Percentiles rank a stretch among this genome's conserved stretches.
These are phyloP conservation scores for Salicornia ramosissima DNA, from an alignment of 148 eudicot species.

Conservation along the genomic window DNA sequence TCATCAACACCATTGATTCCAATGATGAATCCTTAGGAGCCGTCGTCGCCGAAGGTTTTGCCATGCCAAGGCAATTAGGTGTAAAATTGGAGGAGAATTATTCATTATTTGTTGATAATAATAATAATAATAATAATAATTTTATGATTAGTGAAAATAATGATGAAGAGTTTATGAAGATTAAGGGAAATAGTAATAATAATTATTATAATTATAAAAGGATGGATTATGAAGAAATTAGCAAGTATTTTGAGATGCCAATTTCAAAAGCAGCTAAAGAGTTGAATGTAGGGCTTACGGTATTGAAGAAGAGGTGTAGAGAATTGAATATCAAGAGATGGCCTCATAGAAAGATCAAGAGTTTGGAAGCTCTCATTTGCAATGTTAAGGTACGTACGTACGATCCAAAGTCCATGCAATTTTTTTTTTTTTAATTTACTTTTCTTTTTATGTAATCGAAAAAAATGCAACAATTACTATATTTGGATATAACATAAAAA, in stretches of 20 bases:
- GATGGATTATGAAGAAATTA: conserved; percentile 51
- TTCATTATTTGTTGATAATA: no score
- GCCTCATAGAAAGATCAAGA: conserved; percentile 38
- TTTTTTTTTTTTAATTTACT: not conserved
- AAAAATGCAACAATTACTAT: no score
- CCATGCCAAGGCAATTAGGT: not conserved
- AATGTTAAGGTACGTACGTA: conserved; percentile 18
- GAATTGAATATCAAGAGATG: conserved; percentile 39
- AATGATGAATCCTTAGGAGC: conserved; percentile 10
- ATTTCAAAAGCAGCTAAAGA: conserved; percentile 70
- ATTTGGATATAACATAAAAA: no score
- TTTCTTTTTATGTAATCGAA: no score
- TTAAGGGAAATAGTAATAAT: not conserved
- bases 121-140: no score
- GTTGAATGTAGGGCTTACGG: conserved; percentile 70
- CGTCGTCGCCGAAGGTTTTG: conserved; percentile 10
- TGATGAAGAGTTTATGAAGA: not conserved
- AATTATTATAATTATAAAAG: conserved; percentile 3
- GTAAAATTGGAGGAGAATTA: not conserved
- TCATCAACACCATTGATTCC: not conserved
- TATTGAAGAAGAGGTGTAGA: conserved; percentile 78
- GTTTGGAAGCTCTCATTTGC: conserved; percentile 14
- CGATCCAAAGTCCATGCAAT: no score
- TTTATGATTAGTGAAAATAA: no score
- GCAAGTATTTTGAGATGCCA: conserved; percentile 64